Base-by-base conservation (phyloP, 805 yeast genomes). In the Myxozyma melibiosi region DNA sequence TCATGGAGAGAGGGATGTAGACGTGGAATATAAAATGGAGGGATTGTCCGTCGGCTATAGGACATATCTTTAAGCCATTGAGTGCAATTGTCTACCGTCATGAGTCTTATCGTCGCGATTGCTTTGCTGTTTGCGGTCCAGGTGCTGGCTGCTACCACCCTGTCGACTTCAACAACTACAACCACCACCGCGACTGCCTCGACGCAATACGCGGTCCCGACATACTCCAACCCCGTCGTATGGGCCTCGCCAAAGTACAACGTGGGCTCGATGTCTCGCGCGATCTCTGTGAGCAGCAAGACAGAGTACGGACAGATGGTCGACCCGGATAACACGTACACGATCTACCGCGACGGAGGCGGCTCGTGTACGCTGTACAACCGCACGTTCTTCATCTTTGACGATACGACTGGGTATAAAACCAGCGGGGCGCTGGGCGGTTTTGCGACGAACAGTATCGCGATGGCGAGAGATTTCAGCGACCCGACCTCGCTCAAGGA, bases 271-370 rank as follows among this genome's bases (percentile, higher is more conserved):
- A 39, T 40, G 45, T 33, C 45, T 24, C 43, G 49, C 27, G 14
- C 53, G 14, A 4, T 49, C 28, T n/a, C 34, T 14, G 51, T 53
- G 41, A n/a, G 11, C 18, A 20, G 49, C 2, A 33, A 22, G 14
- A 11, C 16, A 18, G 52, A 44, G 27, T 48, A 25, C 33, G 63
- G 55, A 13, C 45, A 31, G 14, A 33, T 57, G 40, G 24, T 43
- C 4, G 64, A 60, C 47, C 31, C 42, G 31, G 37, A 33, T 38
- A 48, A 49, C 41, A 33, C 55, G 6, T 60, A 43, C 53, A 9
- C 20, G 22, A 27, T 57, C 14, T 60, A 51, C 44, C 58, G 64
- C 37, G 64, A 60, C 37, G 62, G 58, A 14, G 62, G 62, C 16
- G 64, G 64, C 18, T 53, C 58, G 6, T 60, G 64, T 48, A 20